Evolutionary conservation across 75 land plant species (phyloP), one percentile per base, ranked within the genome.

Genomic region (Ceratopteris richardii): DNA sequence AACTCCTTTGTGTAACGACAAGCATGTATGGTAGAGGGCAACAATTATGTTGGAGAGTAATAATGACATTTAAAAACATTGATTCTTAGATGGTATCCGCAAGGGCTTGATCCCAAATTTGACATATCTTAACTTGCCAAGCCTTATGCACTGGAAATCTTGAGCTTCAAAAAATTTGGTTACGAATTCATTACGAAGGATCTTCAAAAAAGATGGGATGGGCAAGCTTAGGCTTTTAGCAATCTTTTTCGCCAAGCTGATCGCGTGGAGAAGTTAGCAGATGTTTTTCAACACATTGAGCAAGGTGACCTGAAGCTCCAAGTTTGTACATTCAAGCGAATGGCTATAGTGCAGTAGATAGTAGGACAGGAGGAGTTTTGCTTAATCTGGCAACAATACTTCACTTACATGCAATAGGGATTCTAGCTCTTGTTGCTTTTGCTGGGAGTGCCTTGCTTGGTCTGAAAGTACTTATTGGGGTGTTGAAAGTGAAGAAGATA

Each of bases 291-390:
- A 57, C 64, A 84, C 29, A 57, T 95, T 77, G 99, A 95, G 69
- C 91, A 95, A 95, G 99, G 99, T 67, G 99, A 95, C 69, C 60
- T 95, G 51, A 95, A 95, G 65, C 83, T 95, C 16, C 79, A 97
- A 21, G 99, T 95, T 31, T 81, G 99, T 37, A 54, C 99, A 26
- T 95, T 95, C 76, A 82, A 86, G 55, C 82, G 99, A 68, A 92
- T 90, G 66, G 96, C 99, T 28, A 66, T 78, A 51, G 81, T 84
- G 37, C 99, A 95, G 62, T 80, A 82, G 51, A 86, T 86, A 29
- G 69, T 95, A 44, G 97, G 80, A 37, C 88, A 70, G 80, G 99
- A 37, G 99, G 97, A 47, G 86, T 82, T 54, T 63, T 87, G 19
- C 48, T 90, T 14, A 90, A 95, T 66, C 86, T 95, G 61, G 99